Evolutionary conservation across 306 rosid species (phyloP), one percentile per base, ranked within the genome.

Genomic region (Vachellia collinsii): DNA sequence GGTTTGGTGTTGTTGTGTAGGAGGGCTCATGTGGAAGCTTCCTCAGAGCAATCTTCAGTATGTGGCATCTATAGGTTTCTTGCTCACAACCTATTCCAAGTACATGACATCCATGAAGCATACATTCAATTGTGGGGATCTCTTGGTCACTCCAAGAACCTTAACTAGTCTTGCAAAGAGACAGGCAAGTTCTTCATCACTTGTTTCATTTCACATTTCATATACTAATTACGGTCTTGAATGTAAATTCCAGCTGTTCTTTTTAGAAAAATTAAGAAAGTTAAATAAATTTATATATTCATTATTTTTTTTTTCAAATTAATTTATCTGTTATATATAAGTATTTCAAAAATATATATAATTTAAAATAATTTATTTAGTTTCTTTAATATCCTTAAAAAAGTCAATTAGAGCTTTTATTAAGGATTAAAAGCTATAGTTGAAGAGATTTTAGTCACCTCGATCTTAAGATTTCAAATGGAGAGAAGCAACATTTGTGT

Each of bases 81-180:
- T 95, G 83, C 91, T 94, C 5, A 82, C 94, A 42, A 91, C 98
- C 43, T 95, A 95, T 82, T 87, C 99, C 38, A 95, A 95, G 91
- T 91, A 91, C 77, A 93, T 95, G 95, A 59, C 95, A 23, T 87
- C 89, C 29, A 74, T 81, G 44, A 90, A 81, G 75, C 91, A 88
- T 71, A 90, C 94, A 37, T 93, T 95, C 77, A 88, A 90, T 50
- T 95, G 99, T 3, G 99, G 96, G 46, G 84, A 39, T 66, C 87
- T 90, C 50, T 1, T 91, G 0, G 94, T 93, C 74, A 90, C 97
- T 78, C 78, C 99, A 6, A 79, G 20, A 22, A 74, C 91, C 84
- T 74, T 95, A 51, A 87, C 77, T 70, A 73, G 42, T 76, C 79
- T 95, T n/a, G 97, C 94, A 1, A 91, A 89, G 79, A 85, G 83